Conservation (phyloP, 768 basidiomycete genomes). For the Termitomyces sp. region DNA sequence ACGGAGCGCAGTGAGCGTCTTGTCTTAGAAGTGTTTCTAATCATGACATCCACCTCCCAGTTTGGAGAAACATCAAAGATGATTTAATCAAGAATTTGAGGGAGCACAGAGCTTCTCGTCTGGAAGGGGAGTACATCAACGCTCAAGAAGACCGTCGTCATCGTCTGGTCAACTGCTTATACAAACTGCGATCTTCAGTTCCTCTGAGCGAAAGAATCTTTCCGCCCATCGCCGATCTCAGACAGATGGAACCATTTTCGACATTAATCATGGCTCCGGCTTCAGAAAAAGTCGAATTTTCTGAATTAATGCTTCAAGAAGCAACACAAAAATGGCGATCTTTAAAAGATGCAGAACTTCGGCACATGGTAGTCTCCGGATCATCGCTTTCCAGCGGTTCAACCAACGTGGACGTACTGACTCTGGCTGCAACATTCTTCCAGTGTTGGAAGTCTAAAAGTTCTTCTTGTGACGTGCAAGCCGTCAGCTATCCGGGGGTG, state of each 20-base stretch:
- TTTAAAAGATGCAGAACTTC: background rate
- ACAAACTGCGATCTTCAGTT: background rate
- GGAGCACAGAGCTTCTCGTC: background rate
- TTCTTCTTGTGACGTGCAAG: background rate
- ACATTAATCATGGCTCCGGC: background rate
- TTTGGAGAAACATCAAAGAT: constrained; percentile 3
- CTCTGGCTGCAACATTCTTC: background rate
- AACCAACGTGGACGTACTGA: background rate
- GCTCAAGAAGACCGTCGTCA: background rate
- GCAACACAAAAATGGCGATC: background rate
- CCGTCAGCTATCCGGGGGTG: background rate
- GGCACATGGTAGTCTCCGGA: background rate
- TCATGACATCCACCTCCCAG: background rate
- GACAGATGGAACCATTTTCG: background rate
- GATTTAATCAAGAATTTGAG: background rate
- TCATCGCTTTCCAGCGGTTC: background rate
- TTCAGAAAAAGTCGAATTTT: background rate
- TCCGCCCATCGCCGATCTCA: background rate
- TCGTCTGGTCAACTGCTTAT: background rate
- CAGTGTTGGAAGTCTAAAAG: background rate
- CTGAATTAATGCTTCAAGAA: background rate
- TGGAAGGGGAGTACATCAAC: background rate
- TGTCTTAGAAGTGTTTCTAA: background rate
- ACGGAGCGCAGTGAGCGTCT: background rate
- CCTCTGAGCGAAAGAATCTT: background rate